Conservation (phyloP, 495 filamentous ascomycete species). For the Aspergillus nidulans region DNA sequence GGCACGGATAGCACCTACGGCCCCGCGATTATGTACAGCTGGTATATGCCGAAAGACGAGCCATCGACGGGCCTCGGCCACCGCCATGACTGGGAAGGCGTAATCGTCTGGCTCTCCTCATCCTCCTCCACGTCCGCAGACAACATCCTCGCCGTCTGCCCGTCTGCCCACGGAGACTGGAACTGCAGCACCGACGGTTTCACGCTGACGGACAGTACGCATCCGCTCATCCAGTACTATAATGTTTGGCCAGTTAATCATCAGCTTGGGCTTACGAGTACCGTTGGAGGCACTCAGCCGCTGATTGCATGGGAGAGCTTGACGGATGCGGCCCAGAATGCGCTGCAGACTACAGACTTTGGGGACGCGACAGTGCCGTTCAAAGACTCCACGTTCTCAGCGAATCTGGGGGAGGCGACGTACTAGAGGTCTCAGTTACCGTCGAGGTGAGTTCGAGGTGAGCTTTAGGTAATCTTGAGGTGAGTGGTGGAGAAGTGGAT, state of each 20-base stretch:
- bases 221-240: slow-evolving; percentile 44
- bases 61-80: slow-evolving; percentile 41
- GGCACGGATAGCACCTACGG: slow-evolving; percentile 10
- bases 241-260: slow-evolving; percentile 49
- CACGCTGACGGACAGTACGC: slow-evolving; percentile 28
- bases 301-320: slow-evolving; percentile 53
- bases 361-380: slow-evolving; percentile 43
- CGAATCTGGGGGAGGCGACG: slow-evolving; percentile 33
- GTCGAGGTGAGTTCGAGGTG: background rate
- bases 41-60: slow-evolving; percentile 50
- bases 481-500: no score
- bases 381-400: slow-evolving; percentile 36
- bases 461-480: no score
- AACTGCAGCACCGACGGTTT: slow-evolving; percentile 40
- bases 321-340: slow-evolving; percentile 30
- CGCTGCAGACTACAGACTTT: slow-evolving; percentile 41
- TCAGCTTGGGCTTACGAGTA: slow-evolving; percentile 36
- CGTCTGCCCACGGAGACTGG: slow-evolving; percentile 50
- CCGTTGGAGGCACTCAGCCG: slow-evolving; percentile 47
- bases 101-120: slow-evolving; percentile 43
- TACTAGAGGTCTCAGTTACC: slow-evolving; percentile 26
- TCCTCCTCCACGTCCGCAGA: slow-evolving; percentile 29
- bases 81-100: slow-evolving; percentile 51
- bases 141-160: slow-evolving; percentile 48
- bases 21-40: slow-evolving; percentile 49